phyloP scores from a whole-genome alignment of 495 filamentous ascomycete genomes.

The Aspergillus hancockii region DNA sequence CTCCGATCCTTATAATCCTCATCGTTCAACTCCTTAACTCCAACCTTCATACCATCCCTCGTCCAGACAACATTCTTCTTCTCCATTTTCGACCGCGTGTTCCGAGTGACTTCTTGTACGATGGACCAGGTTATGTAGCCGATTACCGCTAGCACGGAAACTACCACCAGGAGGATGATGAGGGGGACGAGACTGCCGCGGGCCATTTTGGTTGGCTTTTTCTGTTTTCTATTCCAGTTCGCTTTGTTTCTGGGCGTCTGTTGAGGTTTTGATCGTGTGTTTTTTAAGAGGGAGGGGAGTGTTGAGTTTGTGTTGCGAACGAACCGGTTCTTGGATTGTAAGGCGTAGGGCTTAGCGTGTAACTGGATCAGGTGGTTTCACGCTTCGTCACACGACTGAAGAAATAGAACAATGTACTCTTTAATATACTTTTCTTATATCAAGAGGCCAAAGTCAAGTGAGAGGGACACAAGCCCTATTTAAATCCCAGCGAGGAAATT shows the following conservation, averaged over 20 bases:
- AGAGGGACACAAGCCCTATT: neutral
- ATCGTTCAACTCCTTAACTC: constrained; percentile 69
- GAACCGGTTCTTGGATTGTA: too few species aligned
- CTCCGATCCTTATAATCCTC: constrained; percentile 83
- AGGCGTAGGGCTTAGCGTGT: too few species aligned
- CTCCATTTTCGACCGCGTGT: constrained; percentile 75
- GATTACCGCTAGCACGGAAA: constrained; percentile 62
- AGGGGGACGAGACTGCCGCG: constrained; percentile 64
- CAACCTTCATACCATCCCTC: constrained; percentile 82
- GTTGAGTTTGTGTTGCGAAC: too few species aligned
- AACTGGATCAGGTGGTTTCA: too few species aligned
- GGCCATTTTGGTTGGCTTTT: constrained; percentile 17
- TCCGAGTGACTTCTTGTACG: constrained; percentile 64
- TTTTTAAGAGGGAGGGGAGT: neutral
- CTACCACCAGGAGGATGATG: constrained; percentile 66
- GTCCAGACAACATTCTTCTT: constrained; percentile 77
- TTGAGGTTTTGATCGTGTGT: neutral
- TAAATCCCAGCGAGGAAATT: neutral
- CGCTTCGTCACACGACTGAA: too few species aligned
- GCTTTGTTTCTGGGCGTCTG: neutral
- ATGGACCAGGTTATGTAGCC: constrained; percentile 75
- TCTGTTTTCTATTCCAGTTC: neutral
- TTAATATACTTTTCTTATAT: neutral
- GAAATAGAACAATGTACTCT: constrained; percentile 6
- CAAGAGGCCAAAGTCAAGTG: neutral